Percentiles rank a stretch among this genome's conserved stretches.
These are phyloP conservation scores for Xylaria sp. DNA, from an alignment of 2,329 filamentous ascomycete species.

Conservation along the genomic window DNA sequence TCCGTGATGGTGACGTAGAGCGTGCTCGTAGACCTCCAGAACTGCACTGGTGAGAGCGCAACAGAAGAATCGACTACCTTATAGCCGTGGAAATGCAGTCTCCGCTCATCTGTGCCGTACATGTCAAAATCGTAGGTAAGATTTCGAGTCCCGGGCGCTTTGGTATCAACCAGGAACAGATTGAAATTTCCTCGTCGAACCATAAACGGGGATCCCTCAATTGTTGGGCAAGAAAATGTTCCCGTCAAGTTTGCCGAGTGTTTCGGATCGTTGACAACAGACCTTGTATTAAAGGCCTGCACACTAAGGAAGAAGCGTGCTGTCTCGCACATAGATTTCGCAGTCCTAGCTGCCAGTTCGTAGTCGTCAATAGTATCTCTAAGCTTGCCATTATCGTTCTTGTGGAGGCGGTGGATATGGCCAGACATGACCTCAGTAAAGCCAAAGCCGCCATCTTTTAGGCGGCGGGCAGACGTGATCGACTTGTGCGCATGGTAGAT, in stretches of 20 bases:
- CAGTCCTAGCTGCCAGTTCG: constrained; percentile 62
- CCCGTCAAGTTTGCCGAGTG: constrained; percentile 67
- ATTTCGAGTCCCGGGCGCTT: constrained; percentile 66
- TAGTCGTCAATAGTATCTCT: constrained; percentile 63
- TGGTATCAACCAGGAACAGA: constrained; percentile 64
- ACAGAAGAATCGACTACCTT: constrained; percentile 71
- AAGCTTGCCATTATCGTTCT: constrained; percentile 48
- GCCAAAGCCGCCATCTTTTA: constrained; percentile 62
- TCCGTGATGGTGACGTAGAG: constrained; percentile 69
- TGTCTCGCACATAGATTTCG: constrained; percentile 63
- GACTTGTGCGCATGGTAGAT: constrained; percentile 52
- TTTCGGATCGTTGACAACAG: constrained; percentile 58
- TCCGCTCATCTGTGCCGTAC: constrained; percentile 61
- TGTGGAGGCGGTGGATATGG: constrained; percentile 59
- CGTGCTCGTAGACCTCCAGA: constrained; percentile 71
- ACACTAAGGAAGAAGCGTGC: constrained; percentile 69
- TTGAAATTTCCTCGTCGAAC: constrained; percentile 67
- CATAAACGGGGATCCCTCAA: constrained; percentile 68
- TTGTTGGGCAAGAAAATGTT: constrained; percentile 65
- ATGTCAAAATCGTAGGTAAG: constrained; percentile 72
- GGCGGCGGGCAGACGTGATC: constrained; percentile 55
- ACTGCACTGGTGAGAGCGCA: constrained; percentile 63
- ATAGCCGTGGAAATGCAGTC: constrained; percentile 69
- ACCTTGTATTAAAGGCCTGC: constrained; percentile 63
- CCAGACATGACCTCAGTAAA: constrained; percentile 75